These are phyloP conservation scores for Teratosphaeria epicoccoides DNA, from an alignment of 2,329 filamentous ascomycete species.

Conservation along the genomic window DNA sequence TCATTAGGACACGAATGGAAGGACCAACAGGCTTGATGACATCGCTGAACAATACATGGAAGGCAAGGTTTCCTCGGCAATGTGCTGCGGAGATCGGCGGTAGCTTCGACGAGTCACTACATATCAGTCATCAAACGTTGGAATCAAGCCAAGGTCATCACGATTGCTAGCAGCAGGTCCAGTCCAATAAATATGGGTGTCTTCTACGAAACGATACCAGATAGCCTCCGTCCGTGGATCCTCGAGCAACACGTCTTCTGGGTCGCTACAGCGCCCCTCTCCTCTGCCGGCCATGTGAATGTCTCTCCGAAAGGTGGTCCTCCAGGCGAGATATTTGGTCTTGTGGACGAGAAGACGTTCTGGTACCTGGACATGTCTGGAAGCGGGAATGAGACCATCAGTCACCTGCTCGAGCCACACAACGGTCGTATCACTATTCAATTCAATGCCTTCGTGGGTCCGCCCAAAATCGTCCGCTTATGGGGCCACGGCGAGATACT, in stretches of 20 bases:
- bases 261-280: slow-evolving; percentile 34
- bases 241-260: slow-evolving; percentile 35
- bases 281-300: slow-evolving; percentile 33
- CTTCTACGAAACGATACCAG: slow-evolving; percentile 34
- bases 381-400: slow-evolving; percentile 34
- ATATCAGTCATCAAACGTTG: neutral
- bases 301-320: slow-evolving; percentile 36
- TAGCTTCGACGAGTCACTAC: neutral
- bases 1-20: no score
- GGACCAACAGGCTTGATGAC: no score
- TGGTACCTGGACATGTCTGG: slow-evolving; percentile 38
- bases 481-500: slow-evolving; percentile 31
- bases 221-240: slow-evolving; percentile 32
- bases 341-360: slow-evolving; percentile 30
- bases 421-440: slow-evolving; percentile 35
- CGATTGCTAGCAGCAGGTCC: neutral
- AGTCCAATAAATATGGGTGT: slow-evolving; percentile 27
- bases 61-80: neutral
- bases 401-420: slow-evolving; percentile 31
- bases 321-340: slow-evolving; percentile 27
- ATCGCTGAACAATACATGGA: no score
- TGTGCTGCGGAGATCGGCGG: neutral
- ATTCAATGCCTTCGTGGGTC: slow-evolving; percentile 34
- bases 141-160: neutral
- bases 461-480: slow-evolving; percentile 33